These are phyloP conservation scores for Xylariaceae sp. DNA, from an alignment of 2,329 filamentous ascomycete species.

Conservation along the genomic window DNA sequence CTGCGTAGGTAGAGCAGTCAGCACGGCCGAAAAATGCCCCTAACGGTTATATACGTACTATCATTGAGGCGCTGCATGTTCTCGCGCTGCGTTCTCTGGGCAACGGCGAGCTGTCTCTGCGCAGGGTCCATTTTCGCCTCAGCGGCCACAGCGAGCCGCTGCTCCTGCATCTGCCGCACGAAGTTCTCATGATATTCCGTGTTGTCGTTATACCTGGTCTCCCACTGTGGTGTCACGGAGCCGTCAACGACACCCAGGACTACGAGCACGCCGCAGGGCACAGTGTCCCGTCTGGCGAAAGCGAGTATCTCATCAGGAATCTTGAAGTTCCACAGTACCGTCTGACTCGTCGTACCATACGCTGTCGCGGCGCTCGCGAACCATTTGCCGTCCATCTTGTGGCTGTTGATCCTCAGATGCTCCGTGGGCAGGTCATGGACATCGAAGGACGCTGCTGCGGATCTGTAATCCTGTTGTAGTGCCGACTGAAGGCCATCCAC, in stretches of 20 bases:
- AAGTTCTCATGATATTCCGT: slow-evolving; percentile 36
- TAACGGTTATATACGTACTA: slow-evolving; percentile 35
- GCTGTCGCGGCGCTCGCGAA: slow-evolving; percentile 55
- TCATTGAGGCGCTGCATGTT: slow-evolving; percentile 44
- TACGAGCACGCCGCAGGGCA: slow-evolving; percentile 59
- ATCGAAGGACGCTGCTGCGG: slow-evolving; percentile 26
- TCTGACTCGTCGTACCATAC: slow-evolving; percentile 50
- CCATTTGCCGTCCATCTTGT: slow-evolving; percentile 46
- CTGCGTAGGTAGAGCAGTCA: slow-evolving; percentile 26
- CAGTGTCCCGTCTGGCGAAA: slow-evolving; percentile 49
- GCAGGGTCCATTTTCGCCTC: slow-evolving; percentile 43
- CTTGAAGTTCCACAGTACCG: slow-evolving; percentile 57
- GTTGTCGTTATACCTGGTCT: slow-evolving; percentile 39
- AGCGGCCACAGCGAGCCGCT: slow-evolving; percentile 39
- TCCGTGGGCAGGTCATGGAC: slow-evolving; percentile 44
- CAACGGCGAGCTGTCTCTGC: slow-evolving; percentile 39
- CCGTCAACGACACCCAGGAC: slow-evolving; percentile 48
- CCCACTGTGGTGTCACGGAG: slow-evolving; percentile 53
- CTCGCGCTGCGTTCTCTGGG: slow-evolving; percentile 41
- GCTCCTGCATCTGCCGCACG: slow-evolving; percentile 38
- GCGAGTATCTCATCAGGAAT: slow-evolving; percentile 50
- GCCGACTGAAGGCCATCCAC: slow-evolving; percentile 45
- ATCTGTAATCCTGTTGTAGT: slow-evolving; percentile 37
- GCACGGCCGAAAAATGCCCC: neutral
- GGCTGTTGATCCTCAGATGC: slow-evolving; percentile 40